Conservation (phyloP, 148 eudicot genomes). For the Chenopodium quinoa region DNA sequence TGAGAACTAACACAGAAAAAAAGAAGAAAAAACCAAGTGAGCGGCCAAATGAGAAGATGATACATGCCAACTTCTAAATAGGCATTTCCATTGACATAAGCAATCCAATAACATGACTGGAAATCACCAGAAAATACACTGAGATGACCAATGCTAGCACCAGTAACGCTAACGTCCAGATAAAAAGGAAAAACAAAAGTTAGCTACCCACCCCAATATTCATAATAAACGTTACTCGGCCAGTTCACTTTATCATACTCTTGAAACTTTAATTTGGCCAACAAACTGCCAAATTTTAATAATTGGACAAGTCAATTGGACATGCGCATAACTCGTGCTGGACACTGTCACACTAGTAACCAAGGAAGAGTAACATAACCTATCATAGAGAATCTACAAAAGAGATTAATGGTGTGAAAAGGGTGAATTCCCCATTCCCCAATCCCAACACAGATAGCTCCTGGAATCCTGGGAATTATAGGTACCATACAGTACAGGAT, state of each 20-base stretch:
- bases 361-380: not conserved
- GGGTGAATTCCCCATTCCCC: too few relatives aligned
- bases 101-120: not conserved
- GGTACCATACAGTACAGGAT: too few relatives aligned
- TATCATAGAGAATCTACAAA: not conserved
- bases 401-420: too few relatives aligned
- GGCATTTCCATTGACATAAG: not conserved
- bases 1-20: not conserved
- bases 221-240: not conserved
- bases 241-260: not conserved
- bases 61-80: not conserved
- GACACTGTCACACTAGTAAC: not conserved
- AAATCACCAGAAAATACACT: not conserved
- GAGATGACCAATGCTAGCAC: not conserved
- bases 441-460: too few relatives aligned
- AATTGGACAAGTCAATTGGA: not conserved
- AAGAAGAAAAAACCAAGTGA: not conserved
- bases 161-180: not conserved
- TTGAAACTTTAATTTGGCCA: not conserved
- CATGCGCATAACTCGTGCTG: too few relatives aligned
- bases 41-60: not conserved
- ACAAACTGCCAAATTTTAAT: not conserved
- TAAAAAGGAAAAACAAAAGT: too few relatives aligned
- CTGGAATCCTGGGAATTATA: too few relatives aligned
- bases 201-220: not conserved